phyloP scores from a whole-genome alignment of 2,329 filamentous ascomycete species.

The Calonectria fujianensis region DNA sequence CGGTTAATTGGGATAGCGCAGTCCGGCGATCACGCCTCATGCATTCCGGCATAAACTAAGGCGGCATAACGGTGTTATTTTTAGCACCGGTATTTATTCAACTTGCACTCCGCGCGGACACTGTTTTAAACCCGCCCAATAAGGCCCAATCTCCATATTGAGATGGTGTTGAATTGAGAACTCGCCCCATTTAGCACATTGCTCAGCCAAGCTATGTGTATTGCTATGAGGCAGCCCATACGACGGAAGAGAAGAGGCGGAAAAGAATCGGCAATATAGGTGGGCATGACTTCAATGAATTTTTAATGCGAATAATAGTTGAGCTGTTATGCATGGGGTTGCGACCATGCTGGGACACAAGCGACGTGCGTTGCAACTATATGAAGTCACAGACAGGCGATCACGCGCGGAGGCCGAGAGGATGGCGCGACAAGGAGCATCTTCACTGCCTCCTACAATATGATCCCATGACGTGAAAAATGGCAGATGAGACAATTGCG shows the following conservation, averaged over 20 bases:
- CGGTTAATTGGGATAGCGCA: neutral
- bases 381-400: neutral
- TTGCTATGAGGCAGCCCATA: neutral
- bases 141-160: neutral
- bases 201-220: neutral
- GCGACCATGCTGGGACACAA: no score
- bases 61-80: slow-evolving; percentile 6
- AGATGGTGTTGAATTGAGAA: neutral
- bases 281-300: neutral
- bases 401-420: no score
- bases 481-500: neutral
- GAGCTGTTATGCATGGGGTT: neutral
- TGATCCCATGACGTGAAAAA: no score
- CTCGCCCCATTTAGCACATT: neutral
- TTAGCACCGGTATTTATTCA: neutral
- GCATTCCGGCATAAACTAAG: slow-evolving; percentile 4
- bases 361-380: neutral
- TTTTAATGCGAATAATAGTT: neutral
- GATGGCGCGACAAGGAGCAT: neutral
- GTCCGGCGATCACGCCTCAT: neutral
- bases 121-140: neutral
- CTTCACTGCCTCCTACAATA: neutral
- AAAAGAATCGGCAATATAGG: neutral
- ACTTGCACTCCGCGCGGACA: neutral
- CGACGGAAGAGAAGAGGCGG: neutral